Conservation (phyloP, 192 early-diverging fungal species). For the Coemansia sp. region DNA sequence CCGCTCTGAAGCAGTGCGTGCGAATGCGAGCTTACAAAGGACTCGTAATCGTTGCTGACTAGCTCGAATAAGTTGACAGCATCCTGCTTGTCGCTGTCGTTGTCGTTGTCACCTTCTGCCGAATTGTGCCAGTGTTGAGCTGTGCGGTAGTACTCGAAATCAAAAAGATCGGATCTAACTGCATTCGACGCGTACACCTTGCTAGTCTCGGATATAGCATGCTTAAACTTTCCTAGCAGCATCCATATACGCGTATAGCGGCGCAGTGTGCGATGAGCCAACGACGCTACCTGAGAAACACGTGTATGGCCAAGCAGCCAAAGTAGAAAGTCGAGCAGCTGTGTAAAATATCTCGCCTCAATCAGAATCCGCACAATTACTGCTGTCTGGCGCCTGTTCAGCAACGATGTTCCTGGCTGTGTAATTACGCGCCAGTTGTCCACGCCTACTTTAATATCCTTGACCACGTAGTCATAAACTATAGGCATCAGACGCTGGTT, state of each 20-base stretch:
- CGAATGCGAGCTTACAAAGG: slow-evolving; percentile 14
- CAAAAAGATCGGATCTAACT: slow-evolving; percentile 18
- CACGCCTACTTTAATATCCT: slow-evolving; percentile 50
- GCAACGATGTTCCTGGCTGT: slow-evolving; percentile 69
- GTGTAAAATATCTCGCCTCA: slow-evolving; percentile 6
- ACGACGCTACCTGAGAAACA: slow-evolving; percentile 1
- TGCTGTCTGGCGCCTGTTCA: slow-evolving; percentile 69
- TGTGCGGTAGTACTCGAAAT: slow-evolving; percentile 37
- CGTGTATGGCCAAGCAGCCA: slow-evolving; percentile 41
- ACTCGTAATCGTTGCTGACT: slow-evolving; percentile 22
- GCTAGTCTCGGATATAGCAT: slow-evolving; percentile 2
- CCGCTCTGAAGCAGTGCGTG: slow-evolving; percentile 15
- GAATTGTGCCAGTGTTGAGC: slow-evolving; percentile 17
- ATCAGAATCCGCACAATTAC: slow-evolving; percentile 31
- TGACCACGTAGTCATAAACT: slow-evolving; percentile 48
- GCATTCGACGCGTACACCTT: not conserved
- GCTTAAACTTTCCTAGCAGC: slow-evolving; percentile 18
- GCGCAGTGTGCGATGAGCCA: slow-evolving; percentile 26
- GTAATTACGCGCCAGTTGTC: slow-evolving; percentile 83
- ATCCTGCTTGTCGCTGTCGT: not conserved
- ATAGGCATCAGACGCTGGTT: slow-evolving; percentile 38
- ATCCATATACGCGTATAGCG: slow-evolving; percentile 21
- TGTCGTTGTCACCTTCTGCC: not conserved
- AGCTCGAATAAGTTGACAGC: not conserved
- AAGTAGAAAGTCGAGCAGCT: slow-evolving; percentile 43